phyloP scores from a whole-genome alignment of 768 basidiomycete species.

The Lactarius hatsudake region DNA sequence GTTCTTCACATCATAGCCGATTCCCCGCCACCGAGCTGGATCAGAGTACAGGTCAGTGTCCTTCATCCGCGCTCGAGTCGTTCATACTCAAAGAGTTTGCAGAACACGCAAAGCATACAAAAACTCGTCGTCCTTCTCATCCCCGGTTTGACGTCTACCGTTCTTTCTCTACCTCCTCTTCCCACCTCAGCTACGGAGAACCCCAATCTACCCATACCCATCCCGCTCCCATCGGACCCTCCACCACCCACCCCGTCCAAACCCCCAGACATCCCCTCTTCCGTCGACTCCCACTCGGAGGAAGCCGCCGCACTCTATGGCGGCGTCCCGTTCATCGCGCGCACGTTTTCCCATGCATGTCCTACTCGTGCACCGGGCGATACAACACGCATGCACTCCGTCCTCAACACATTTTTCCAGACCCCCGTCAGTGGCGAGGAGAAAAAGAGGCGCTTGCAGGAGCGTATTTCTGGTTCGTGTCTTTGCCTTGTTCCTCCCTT shows the following conservation, averaged over 20 bases:
- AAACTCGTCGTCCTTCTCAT: slow-evolving; percentile 79
- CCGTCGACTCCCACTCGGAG: slow-evolving; percentile 18
- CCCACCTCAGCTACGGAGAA: slow-evolving; percentile 65
- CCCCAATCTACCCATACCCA: slow-evolving; percentile 51
- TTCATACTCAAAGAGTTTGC: slow-evolving; percentile 17
- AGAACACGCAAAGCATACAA: slow-evolving; percentile 74
- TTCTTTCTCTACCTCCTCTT: slow-evolving; percentile 68
- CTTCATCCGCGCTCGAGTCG: not conserved
- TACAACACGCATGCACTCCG: slow-evolving; percentile 76
- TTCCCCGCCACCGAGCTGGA: slow-evolving; percentile 82
- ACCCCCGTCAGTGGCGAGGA: slow-evolving; percentile 77
- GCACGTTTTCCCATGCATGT: slow-evolving; percentile 87
- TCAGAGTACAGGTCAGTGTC: slow-evolving; percentile 65
- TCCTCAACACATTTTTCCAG: slow-evolving; percentile 79
- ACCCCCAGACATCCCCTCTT: slow-evolving; percentile 27
- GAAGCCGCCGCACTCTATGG: slow-evolving; percentile 28
- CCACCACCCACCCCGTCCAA: slow-evolving; percentile 6
- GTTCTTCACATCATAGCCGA: slow-evolving; percentile 80
- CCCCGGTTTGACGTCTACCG: slow-evolving; percentile 78
- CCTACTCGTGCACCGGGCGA: slow-evolving; percentile 94
- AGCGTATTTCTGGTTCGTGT: slow-evolving; percentile 41
- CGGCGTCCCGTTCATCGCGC: slow-evolving; percentile 64
- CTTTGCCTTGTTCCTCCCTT: not conserved
- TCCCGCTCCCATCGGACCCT: slow-evolving; percentile 42
- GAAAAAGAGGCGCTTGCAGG: slow-evolving; percentile 60